Evolutionary conservation across 1,139 yeast species (phyloP), one percentile per base, ranked within the genome.

Genomic region (Trichomonascaceae sp.): DNA sequence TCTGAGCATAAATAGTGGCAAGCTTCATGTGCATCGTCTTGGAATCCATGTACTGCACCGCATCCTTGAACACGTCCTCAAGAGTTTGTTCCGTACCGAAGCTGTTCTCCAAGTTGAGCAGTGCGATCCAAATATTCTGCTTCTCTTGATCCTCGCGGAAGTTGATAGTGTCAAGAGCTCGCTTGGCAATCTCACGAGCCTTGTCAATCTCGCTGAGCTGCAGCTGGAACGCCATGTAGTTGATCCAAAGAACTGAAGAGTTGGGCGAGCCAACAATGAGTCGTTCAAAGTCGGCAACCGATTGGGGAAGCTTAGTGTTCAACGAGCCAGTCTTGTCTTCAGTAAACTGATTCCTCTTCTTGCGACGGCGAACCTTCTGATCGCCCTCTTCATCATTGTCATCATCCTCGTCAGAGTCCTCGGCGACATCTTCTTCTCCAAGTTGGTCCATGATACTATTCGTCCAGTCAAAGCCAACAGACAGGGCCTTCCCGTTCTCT

Each of bases 151-250:
- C 98, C 52, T 87, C 96, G 50, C 96, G 74, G 62, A 77, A 84
- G 51, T 73, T 76, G 47, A 89, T 89, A 6, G 93, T 78, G 62
- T 81, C 82, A 51, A 89, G 68, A 3, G 97, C 98, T 44, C 98
- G 74, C 50, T 79, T 81, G 31, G 82, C 97, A 46, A 89, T 74
- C 56, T 82, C 94, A 48, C 98, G 74, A 9, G 97, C 96, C 59
- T 80, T 84, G 36, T 87, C 96, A 40, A 85, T 65, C 56, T 89
- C 98, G 64, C 94, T 80, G 44, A 89, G 67, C 57, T 87, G 95
- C 45, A 89, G 68, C 60, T 85, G 94, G 79, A 87, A 89, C 3
- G 97, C 89, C 96, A 92, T 89, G 59, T 81, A 89, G 59, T 87
- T 84, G 84, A 89, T 87, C 98, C 98, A 89, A 44, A 85, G 62